Evolutionary conservation across 495 filamentous ascomycete genomes (phyloP).

Genomic region (Evansstolkia leycettana): DNA sequence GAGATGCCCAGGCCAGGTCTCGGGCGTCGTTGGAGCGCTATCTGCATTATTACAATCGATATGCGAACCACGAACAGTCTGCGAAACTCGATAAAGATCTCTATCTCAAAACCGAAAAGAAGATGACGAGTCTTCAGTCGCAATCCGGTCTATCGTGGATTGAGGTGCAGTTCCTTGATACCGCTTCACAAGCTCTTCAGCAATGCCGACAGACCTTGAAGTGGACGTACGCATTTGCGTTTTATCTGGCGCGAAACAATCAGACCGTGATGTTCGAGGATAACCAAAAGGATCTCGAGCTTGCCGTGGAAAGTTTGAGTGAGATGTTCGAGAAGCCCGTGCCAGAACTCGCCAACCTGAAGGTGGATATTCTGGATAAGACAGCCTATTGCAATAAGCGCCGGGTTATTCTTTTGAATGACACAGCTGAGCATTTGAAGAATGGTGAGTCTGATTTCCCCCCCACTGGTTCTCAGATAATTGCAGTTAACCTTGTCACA

Average conservation of each 20-base stretch:
- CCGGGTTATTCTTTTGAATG: slow-evolving; percentile 74
- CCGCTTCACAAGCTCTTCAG: slow-evolving; percentile 86
- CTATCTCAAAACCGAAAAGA: slow-evolving; percentile 92
- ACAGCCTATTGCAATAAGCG: slow-evolving; percentile 92
- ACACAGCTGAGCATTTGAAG: slow-evolving; percentile 83
- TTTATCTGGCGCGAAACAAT: slow-evolving; percentile 90
- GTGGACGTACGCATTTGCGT: slow-evolving; percentile 98
- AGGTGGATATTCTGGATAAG: slow-evolving; percentile 97
- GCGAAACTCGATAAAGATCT: slow-evolving; percentile 95
- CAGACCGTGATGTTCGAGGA: slow-evolving; percentile 96
- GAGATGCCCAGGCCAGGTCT: slow-evolving; percentile 82
- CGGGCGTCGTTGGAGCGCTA: slow-evolving; percentile 85
- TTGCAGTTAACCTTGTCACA: slow-evolving; percentile 8
- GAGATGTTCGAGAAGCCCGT: slow-evolving; percentile 98
- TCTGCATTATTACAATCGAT: slow-evolving; percentile 96
- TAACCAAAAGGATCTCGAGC: slow-evolving; percentile 94
- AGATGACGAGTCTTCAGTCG: slow-evolving; percentile 91
- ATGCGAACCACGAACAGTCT: slow-evolving; percentile 96
- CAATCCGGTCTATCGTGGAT: slow-evolving; percentile 97
- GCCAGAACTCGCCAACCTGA: slow-evolving; percentile 67
- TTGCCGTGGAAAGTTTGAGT: slow-evolving; percentile 88
- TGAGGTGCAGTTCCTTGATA: slow-evolving; percentile 90
- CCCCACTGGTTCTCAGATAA: background rate
- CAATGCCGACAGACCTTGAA: slow-evolving; percentile 94
- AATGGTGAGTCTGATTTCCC: slow-evolving; percentile 47